Evolutionary conservation across 192 early-diverging fungal species (phyloP).

Genomic region (Entophlyctis luteolus): DNA sequence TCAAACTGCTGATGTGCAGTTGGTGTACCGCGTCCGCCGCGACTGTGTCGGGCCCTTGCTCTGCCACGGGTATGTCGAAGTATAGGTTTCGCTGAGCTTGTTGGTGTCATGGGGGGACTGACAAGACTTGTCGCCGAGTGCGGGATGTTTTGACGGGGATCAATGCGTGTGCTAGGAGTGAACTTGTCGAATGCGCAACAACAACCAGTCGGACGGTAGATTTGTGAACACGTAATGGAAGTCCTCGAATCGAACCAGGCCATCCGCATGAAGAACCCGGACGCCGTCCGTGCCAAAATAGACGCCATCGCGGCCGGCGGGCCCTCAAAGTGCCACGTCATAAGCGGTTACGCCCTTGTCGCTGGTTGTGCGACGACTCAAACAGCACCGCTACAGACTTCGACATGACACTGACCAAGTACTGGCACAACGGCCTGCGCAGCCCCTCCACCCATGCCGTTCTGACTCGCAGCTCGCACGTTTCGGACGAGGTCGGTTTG

Average conservation of each 20-base stretch:
- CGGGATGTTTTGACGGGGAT: no score
- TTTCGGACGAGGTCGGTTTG: slow-evolving; percentile 38
- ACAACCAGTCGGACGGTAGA: no score
- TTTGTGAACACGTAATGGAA: not conserved
- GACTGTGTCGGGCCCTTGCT: no score
- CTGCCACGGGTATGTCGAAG: no score
- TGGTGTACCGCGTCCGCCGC: no score
- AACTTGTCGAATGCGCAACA: no score
- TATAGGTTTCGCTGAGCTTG: no score
- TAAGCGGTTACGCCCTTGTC: slow-evolving; percentile 41
- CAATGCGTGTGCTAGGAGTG: no score
- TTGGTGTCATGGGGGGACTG: no score
- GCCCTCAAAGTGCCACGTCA: slow-evolving; percentile 49
- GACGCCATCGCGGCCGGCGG: slow-evolving; percentile 50
- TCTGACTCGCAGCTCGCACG: slow-evolving; percentile 27
- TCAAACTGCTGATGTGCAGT: no score
- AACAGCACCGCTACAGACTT: slow-evolving; percentile 47
- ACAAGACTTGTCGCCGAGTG: no score
- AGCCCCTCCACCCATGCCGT: slow-evolving; percentile 47
- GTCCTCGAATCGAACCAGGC: not conserved
- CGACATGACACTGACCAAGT: slow-evolving; percentile 70
- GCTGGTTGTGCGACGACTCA: not conserved
- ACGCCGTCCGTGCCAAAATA: slow-evolving; percentile 40
- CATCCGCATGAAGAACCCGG: slow-evolving; percentile 34
- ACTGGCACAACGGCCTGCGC: slow-evolving; percentile 37